A percentile compares a stretch with the other conserved stretches of the same genome.
Evolutionary conservation across 768 basidiomycete genomes (phyloP).

Genomic region (Termitomyces sp.): DNA sequence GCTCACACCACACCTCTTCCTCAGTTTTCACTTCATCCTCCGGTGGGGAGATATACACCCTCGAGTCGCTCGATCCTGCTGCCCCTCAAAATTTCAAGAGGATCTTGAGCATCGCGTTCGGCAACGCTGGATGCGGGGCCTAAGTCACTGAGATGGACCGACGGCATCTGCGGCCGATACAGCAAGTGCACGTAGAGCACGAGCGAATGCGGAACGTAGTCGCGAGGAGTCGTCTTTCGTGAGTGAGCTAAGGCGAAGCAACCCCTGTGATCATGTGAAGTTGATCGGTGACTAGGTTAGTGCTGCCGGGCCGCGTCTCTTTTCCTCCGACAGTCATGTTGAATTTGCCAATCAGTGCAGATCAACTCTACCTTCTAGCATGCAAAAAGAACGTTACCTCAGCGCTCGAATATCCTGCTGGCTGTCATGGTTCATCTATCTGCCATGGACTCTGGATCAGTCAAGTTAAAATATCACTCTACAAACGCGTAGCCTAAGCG

Average conservation of each 20-base stretch:
- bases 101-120: slow-evolving; percentile 48
- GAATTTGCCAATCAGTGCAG: no score
- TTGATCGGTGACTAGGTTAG: no score
- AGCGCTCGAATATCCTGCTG: no score
- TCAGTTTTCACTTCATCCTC: slow-evolving; percentile 30
- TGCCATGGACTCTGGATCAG: no score
- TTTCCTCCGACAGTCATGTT: no score
- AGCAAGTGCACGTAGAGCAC: slow-evolving; percentile 59
- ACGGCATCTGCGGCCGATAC: slow-evolving; percentile 62
- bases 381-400: no score
- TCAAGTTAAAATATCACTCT: no score
- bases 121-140: slow-evolving; percentile 38
- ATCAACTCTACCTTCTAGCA: no score
- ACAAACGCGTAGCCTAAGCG: no score
- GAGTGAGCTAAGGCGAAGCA: slow-evolving; percentile 52
- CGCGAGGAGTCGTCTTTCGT: slow-evolving; percentile 30
- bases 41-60: neutral
- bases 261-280: no score
- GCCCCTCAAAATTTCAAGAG: slow-evolving; percentile 43
- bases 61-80: neutral
- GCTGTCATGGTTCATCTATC: no score
- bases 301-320: no score
- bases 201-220: slow-evolving; percentile 55
- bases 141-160: slow-evolving; percentile 67
- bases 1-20: slow-evolving; percentile 53